Evolutionary conservation across 2,329 filamentous ascomycete genomes (phyloP).

Genomic region (Calonectria pseudoturangicola): DNA sequence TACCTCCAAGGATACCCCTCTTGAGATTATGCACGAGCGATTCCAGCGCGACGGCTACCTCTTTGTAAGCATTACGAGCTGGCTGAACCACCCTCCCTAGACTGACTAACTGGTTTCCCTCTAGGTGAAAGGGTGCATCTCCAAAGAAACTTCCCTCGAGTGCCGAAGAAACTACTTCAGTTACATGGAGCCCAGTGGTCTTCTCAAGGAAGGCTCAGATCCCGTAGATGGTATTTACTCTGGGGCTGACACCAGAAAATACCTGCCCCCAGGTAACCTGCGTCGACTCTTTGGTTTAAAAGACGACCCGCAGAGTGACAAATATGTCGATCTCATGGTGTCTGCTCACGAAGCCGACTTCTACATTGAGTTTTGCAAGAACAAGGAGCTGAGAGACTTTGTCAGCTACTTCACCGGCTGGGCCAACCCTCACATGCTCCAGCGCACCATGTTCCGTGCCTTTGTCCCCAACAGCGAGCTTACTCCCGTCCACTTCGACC

Average conservation of each 20-base stretch:
- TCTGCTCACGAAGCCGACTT: slow-evolving; percentile 32
- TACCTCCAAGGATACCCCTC: slow-evolving; percentile 34
- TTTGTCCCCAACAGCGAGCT: slow-evolving; percentile 30
- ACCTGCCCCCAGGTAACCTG: slow-evolving; percentile 29
- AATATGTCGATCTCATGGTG: slow-evolving; percentile 28
- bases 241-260: slow-evolving; percentile 18
- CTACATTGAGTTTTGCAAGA: slow-evolving; percentile 35
- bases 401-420: slow-evolving; percentile 38
- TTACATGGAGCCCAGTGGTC: slow-evolving; percentile 37
- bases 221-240: slow-evolving; percentile 30
- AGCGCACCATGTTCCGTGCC: slow-evolving; percentile 36
- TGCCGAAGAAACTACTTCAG: slow-evolving; percentile 38
- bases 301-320: slow-evolving; percentile 29
- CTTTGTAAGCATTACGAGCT: slow-evolving; percentile 23
- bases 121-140: slow-evolving; percentile 33
- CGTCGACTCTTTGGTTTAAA: slow-evolving; percentile 33
- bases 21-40: slow-evolving; percentile 40
- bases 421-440: slow-evolving; percentile 42
- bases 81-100: too few relatives aligned
- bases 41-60: slow-evolving; percentile 41
- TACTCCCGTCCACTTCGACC: slow-evolving; percentile 37
- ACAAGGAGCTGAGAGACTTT: slow-evolving; percentile 28
- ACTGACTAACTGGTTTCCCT: background rate
- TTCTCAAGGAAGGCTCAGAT: slow-evolving; percentile 33
- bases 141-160: slow-evolving; percentile 32